These are phyloP conservation scores for Rhodotorula kratochvilovae DNA, from an alignment of 768 basidiomycete species.

Conservation along the genomic window DNA sequence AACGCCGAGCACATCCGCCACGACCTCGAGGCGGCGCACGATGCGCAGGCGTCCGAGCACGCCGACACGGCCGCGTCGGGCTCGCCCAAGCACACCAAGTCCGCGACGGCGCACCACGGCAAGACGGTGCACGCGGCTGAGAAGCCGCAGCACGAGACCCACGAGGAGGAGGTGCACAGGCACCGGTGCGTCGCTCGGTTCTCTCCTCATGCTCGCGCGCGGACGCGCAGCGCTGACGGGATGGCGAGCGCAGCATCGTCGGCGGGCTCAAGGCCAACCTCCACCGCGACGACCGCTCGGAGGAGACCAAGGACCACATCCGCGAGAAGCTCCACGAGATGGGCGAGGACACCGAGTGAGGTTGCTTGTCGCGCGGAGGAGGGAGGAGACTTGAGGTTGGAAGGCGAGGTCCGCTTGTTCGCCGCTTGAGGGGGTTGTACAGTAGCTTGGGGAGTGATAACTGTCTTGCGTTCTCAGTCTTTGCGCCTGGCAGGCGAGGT, in stretches of 20 bases:
- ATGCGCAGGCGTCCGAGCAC: background rate
- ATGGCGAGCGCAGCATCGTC: background rate
- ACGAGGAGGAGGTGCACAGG: slow-evolving; percentile 7
- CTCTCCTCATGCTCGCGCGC: background rate
- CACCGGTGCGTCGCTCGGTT: background rate
- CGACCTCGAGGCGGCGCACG: background rate
- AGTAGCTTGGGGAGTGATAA: too few species aligned
- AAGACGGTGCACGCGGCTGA: background rate
- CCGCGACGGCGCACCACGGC: background rate
- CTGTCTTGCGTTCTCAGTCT: too few species aligned
- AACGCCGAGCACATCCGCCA: background rate
- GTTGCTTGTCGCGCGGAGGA: background rate
- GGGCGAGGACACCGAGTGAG: slow-evolving; percentile 2
- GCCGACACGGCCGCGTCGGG: background rate
- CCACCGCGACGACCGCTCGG: background rate
- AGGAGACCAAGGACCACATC: slow-evolving; percentile 8
- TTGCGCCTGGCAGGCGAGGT: too few species aligned
- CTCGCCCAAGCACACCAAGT: background rate
- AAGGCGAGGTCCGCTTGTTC: too few species aligned
- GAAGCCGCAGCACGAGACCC: background rate
- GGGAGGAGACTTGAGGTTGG: background rate
- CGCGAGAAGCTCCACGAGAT: slow-evolving; percentile 3
- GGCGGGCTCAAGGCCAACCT: slow-evolving; percentile 4
- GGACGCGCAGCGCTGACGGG: background rate
- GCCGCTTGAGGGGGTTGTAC: too few species aligned